A percentile compares a stretch with the other conserved stretches of the same genome.
phyloP scores from a whole-genome alignment of 768 basidiomycete species.

The Calocybe gangraenosa region DNA sequence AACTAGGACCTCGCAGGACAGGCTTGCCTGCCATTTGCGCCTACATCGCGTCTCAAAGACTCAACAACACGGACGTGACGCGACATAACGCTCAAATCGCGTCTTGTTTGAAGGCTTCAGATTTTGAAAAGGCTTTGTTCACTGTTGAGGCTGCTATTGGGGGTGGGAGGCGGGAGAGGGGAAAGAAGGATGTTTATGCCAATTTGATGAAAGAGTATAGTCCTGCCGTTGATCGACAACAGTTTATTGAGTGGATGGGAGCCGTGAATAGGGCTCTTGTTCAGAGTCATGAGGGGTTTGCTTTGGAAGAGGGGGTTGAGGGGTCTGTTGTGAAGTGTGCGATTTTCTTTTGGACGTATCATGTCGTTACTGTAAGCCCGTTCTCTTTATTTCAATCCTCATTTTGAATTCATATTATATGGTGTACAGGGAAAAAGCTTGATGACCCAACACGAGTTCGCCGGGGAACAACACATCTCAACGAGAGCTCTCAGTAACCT shows the following conservation, averaged over 20 bases:
- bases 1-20: slow-evolving; percentile 30
- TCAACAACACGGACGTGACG: slow-evolving; percentile 28
- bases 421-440: slow-evolving; percentile 10
- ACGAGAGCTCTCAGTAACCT: slow-evolving; percentile 19
- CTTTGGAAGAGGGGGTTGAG: slow-evolving; percentile 8
- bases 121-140: slow-evolving; percentile 25
- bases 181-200: slow-evolving; percentile 9
- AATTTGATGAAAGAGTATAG: slow-evolving; percentile 7
- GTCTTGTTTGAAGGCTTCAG: slow-evolving; percentile 27
- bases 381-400: neutral
- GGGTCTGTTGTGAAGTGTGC: slow-evolving; percentile 28
- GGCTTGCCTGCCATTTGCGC: slow-evolving; percentile 50
- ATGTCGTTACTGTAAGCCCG: slow-evolving; percentile 31
- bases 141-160: slow-evolving; percentile 23
- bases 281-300: slow-evolving; percentile 17
- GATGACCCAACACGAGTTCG: slow-evolving; percentile 17
- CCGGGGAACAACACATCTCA: slow-evolving; percentile 19
- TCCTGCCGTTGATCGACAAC: slow-evolving; percentile 7
- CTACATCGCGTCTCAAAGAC: slow-evolving; percentile 42
- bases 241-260: slow-evolving; percentile 27
- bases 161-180: slow-evolving; percentile 13
- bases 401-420: no score
- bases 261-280: slow-evolving; percentile 30
- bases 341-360: slow-evolving; percentile 45
- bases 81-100: slow-evolving; percentile 27